Conservation (phyloP, 768 basidiomycete genomes). For the Tulasnella sp. region DNA sequence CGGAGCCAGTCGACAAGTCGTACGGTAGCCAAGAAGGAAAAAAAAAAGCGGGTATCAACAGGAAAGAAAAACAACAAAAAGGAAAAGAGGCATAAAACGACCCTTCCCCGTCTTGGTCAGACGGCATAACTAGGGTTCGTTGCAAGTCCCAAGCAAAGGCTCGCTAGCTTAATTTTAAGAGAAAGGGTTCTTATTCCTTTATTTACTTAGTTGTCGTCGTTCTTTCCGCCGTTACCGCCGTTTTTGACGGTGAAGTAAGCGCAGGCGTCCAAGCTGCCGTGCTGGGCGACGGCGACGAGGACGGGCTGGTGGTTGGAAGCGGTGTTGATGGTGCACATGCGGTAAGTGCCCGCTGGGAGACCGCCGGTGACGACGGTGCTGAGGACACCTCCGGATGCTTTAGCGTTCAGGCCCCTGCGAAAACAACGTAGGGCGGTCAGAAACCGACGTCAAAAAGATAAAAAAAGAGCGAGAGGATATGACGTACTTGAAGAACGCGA, state of each 20-base stretch:
- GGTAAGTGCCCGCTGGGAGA: conserved; percentile 46
- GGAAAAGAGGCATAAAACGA: neutral
- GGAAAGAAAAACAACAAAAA: neutral
- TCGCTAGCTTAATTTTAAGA: neutral
- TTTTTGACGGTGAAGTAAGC: conserved; percentile 38
- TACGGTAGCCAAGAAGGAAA: neutral
- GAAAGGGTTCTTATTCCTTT: neutral
- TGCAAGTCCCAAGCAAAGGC: neutral
- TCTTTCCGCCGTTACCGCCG: conserved; percentile 41
- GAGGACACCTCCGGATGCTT: conserved; percentile 34
- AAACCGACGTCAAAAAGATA: neutral
- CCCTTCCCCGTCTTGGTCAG: neutral
- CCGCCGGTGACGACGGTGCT: conserved; percentile 39
- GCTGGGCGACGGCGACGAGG: conserved; percentile 4
- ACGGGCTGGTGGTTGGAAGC: conserved; percentile 44
- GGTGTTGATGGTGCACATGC: conserved; percentile 44
- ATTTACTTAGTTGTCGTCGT: conserved; percentile 59
- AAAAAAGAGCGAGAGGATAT: conserved; percentile 9
- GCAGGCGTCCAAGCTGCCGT: neutral
- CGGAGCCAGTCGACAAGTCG: neutral
- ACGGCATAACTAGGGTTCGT: neutral
- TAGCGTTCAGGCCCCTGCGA: conserved; percentile 31
- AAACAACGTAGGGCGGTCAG: neutral
- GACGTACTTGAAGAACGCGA: conserved; percentile 42
- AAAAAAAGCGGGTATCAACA: too few relatives aligned